Evolutionary conservation across 257 asterid genomes (phyloP).

Genomic region (Apocynum venetum): DNA sequence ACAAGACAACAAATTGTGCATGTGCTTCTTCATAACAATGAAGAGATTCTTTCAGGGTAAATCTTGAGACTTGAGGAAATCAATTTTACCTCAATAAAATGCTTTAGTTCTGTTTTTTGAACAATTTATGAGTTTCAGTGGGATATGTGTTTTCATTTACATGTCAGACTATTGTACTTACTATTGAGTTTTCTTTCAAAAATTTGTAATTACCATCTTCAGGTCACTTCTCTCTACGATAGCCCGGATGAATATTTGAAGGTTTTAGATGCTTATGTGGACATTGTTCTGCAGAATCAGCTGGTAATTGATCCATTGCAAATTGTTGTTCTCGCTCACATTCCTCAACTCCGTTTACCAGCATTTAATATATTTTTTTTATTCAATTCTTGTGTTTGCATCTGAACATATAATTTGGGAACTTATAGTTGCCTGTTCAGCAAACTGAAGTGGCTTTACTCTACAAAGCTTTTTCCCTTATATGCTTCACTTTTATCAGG

Average conservation of each 20-base stretch:
- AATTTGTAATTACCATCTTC: conserved; percentile 19
- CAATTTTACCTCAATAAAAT: not conserved
- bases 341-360: not conserved
- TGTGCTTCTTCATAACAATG: not conserved
- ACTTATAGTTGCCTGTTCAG: conserved; percentile 14
- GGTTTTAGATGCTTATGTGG: conserved; percentile 66
- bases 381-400: conserved; percentile 4
- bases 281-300: conserved; percentile 65
- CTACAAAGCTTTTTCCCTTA: conserved; percentile 10
- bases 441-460: conserved; percentile 5
- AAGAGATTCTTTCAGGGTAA: not conserved
- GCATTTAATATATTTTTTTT: not conserved
- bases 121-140: not conserved
- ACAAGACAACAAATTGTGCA: not conserved
- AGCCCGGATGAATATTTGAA: conserved; percentile 54
- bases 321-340: not conserved
- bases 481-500: conserved; percentile 41
- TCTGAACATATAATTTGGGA: conserved; percentile 15
- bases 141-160: not conserved
- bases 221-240: conserved; percentile 57
- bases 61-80: not conserved
- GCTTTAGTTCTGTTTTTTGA: not conserved
- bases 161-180: not conserved
- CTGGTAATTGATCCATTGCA: conserved; percentile 41
- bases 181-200: not conserved